Percentiles rank a stretch among this genome's conserved stretches.
These are phyloP conservation scores for Dendrobium chrysotoxum DNA, from an alignment of 106 monocot species.

Conservation along the genomic window DNA sequence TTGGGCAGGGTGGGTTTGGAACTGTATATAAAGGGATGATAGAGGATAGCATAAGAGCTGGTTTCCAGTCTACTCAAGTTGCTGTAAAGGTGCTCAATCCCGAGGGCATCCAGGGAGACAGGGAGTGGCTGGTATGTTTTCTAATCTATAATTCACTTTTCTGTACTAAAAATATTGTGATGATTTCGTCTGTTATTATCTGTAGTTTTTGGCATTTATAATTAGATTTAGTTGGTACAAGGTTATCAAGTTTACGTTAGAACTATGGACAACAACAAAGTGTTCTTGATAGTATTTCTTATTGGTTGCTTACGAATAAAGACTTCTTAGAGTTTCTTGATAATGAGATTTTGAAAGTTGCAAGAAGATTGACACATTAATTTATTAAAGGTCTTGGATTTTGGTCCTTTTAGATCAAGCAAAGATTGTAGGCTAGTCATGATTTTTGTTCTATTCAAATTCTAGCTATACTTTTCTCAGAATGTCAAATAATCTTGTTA, in stretches of 20 bases:
- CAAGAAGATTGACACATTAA: background rate
- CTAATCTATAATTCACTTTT: background rate
- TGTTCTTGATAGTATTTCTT: background rate
- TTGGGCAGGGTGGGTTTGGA: constrained; percentile 69
- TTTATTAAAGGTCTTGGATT: background rate
- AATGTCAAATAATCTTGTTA: background rate
- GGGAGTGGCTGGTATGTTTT: constrained; percentile 62
- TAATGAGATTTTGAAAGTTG: background rate
- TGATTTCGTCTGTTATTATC: background rate
- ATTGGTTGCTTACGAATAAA: background rate
- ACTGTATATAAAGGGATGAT: constrained; percentile 58
- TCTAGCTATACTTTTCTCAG: background rate
- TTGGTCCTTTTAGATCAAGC: background rate
- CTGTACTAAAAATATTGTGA: background rate
- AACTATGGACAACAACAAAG: background rate
- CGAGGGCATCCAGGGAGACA: constrained; percentile 58
- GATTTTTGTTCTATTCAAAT: background rate
- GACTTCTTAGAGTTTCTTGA: background rate
- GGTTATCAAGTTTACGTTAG: background rate
- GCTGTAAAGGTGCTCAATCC: constrained; percentile 63
- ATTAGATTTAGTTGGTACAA: background rate
- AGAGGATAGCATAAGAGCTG: constrained; percentile 38
- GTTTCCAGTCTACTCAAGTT: constrained; percentile 40
- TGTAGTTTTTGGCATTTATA: background rate
- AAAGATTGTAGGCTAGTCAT: background rate